phyloP scores from a whole-genome alignment of 805 yeast species.

The Geotrichum ghanense region DNA sequence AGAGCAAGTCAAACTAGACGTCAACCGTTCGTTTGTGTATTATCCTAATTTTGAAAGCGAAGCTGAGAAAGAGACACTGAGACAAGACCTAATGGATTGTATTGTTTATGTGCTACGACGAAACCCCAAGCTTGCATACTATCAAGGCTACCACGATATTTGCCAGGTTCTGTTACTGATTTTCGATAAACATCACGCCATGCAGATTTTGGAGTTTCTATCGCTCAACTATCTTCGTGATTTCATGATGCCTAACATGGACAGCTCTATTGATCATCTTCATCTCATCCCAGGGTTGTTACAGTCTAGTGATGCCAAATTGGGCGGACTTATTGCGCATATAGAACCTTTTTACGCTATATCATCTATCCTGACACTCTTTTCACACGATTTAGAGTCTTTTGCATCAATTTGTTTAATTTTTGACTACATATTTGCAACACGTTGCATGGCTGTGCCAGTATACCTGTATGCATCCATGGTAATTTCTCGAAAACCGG shows the following conservation, averaged over 20 bases:
- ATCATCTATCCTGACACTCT: slow-evolving; percentile 67
- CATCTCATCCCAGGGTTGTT: slow-evolving; percentile 54
- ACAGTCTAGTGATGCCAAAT: slow-evolving; percentile 33
- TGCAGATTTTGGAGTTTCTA: slow-evolving; percentile 38
- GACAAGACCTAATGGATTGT: slow-evolving; percentile 29
- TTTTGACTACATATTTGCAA: slow-evolving; percentile 59
- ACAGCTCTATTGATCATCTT: slow-evolving; percentile 55
- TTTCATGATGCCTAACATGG: slow-evolving; percentile 65
- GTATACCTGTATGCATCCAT: slow-evolving; percentile 51
- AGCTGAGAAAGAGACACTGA: slow-evolving; percentile 25
- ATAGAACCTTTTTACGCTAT: slow-evolving; percentile 58
- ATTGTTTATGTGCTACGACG: slow-evolving; percentile 46
- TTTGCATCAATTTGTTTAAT: slow-evolving; percentile 40
- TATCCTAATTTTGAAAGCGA: slow-evolving; percentile 22
- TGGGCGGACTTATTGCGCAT: slow-evolving; percentile 28
- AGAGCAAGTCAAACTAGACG: slow-evolving; percentile 69
- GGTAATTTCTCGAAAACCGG: slow-evolving; percentile 36
- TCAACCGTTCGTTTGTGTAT: slow-evolving; percentile 53
- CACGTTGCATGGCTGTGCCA: slow-evolving; percentile 41
- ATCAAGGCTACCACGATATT: slow-evolving; percentile 90
- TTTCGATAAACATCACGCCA: slow-evolving; percentile 26
- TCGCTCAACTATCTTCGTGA: slow-evolving; percentile 63
- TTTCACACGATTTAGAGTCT: slow-evolving; percentile 55
- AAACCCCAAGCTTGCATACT: slow-evolving; percentile 57
- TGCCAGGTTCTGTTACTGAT: slow-evolving; percentile 55